phyloP scores from a whole-genome alignment of 805 yeast species.

The Debaryomyces maramus region DNA sequence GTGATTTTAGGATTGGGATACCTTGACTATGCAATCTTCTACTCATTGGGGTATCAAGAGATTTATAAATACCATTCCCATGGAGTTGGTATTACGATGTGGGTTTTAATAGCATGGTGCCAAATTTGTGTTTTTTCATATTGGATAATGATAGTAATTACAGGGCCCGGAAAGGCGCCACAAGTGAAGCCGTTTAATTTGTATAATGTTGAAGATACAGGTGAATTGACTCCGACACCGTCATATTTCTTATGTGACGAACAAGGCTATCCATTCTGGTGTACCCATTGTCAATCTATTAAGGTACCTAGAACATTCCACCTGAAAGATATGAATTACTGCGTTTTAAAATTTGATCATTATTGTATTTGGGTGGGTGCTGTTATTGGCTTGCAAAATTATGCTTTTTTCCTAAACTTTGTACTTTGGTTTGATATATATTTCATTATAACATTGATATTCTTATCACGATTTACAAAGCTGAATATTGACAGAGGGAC shows the following conservation, averaged over 20 bases:
- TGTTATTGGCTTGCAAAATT: conserved; percentile 69
- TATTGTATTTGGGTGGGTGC: conserved; percentile 77
- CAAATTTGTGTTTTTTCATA: conserved; percentile 21
- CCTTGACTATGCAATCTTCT: conserved; percentile 44
- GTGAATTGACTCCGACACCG: conserved; percentile 46
- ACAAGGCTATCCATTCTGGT: conserved; percentile 77
- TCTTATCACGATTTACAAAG: conserved; percentile 23
- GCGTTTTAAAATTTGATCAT: conserved; percentile 81
- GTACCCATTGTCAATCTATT: conserved; percentile 62
- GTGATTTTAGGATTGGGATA: conserved; percentile 37
- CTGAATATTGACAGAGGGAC: conserved; percentile 21
- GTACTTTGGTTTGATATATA: conserved; percentile 35
- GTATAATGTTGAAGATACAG: conserved; percentile 14
- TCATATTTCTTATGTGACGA: conserved; percentile 63
- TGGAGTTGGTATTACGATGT: conserved; percentile 36
- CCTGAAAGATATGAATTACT: conserved; percentile 51
- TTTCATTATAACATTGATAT: conserved; percentile 32
- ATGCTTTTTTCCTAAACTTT: conserved; percentile 57
- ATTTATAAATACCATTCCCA: conserved; percentile 28
- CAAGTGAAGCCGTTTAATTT: conserved; percentile 36
- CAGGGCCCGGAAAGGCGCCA: conserved; percentile 61
- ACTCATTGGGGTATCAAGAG: conserved; percentile 44
- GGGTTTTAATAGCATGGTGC: conserved; percentile 28
- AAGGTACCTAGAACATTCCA: conserved; percentile 74
- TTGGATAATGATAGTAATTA: conserved; percentile 47